These are phyloP conservation scores for Globisporangium sylvaticum DNA, from an alignment of 352 stramenopile species.

Conservation along the genomic window DNA sequence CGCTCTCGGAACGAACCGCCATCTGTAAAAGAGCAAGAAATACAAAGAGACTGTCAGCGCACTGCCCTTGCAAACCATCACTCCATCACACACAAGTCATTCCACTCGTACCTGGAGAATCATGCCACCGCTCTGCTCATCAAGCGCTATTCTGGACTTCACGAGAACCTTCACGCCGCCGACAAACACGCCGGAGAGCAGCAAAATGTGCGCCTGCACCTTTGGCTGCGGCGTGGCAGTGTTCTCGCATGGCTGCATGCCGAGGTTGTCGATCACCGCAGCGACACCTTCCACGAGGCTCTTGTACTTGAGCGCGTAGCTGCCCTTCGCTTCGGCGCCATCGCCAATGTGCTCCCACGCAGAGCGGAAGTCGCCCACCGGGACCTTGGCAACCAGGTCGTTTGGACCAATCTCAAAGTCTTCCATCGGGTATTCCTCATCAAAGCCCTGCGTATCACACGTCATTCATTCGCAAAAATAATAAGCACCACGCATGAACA, in stretches of 20 bases:
- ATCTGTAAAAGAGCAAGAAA: slow-evolving; percentile 89
- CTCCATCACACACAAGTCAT: neutral
- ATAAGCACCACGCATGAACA: neutral
- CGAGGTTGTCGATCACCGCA: slow-evolving; percentile 95
- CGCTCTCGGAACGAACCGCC: slow-evolving; percentile 93
- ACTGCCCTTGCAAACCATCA: neutral
- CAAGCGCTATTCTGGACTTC: slow-evolving; percentile 93
- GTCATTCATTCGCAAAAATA: slow-evolving; percentile 10
- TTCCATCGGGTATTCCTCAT: slow-evolving; percentile 99
- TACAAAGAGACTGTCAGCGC: no score
- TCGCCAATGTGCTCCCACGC: slow-evolving; percentile 96
- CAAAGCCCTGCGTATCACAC: slow-evolving; percentile 67
- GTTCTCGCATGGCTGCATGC: slow-evolving; percentile 97
- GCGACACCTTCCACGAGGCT: slow-evolving; percentile 94
- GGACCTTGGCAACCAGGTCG: slow-evolving; percentile 98
- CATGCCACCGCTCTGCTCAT: slow-evolving; percentile 87
- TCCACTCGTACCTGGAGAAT: slow-evolving; percentile 41
- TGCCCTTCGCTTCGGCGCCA: slow-evolving; percentile 94
- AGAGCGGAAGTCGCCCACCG: slow-evolving; percentile 94
- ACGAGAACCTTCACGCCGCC: slow-evolving; percentile 93
- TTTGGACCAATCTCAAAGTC: slow-evolving; percentile 93
- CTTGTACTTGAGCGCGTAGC: slow-evolving; percentile 96
- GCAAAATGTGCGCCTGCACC: slow-evolving; percentile 94
- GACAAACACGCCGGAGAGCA: slow-evolving; percentile 96
- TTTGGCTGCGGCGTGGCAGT: slow-evolving; percentile 86